phyloP scores from a whole-genome alignment of 2,329 filamentous ascomycete species.

The Fusarium luffae region DNA sequence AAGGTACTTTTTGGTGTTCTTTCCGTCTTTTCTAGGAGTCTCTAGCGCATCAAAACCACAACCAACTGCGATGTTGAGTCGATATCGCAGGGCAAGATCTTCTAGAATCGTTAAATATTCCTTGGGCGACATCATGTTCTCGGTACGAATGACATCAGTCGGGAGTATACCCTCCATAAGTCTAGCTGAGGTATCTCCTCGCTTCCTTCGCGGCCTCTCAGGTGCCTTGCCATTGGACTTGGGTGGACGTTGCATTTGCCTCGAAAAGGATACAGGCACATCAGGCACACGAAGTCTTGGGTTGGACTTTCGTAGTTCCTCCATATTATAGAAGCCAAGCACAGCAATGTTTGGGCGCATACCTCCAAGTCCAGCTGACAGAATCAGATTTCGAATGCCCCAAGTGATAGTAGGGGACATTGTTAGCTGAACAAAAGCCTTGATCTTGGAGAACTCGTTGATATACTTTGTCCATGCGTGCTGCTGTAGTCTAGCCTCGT shows the following conservation, averaged over 20 bases:
- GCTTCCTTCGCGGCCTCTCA: constrained; percentile 54
- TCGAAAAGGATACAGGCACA: constrained; percentile 52
- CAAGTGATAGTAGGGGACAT: constrained; percentile 86
- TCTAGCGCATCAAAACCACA: constrained; percentile 83
- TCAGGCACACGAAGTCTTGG: constrained; percentile 68
- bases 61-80: constrained; percentile 86
- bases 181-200: constrained; percentile 66
- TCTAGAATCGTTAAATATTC: constrained; percentile 87
- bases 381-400: constrained; percentile 84
- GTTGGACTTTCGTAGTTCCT: constrained; percentile 73
- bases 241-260: constrained; percentile 47
- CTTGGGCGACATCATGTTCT: constrained; percentile 74
- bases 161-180: constrained; percentile 70
- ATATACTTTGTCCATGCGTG: constrained; percentile 88
- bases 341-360: constrained; percentile 92
- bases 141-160: constrained; percentile 75
- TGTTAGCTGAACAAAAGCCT: constrained; percentile 88
- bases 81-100: constrained; percentile 79
- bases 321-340: constrained; percentile 81
- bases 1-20: constrained; percentile 78
- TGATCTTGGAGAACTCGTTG: constrained; percentile 82
- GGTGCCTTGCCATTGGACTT: constrained; percentile 49
- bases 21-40: constrained; percentile 69
- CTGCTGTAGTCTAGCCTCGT: constrained; percentile 84
- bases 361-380: constrained; percentile 84